Base-by-base conservation (phyloP, 2,329 filamentous ascomycete genomes). In the Lecanicillium sp. region DNA sequence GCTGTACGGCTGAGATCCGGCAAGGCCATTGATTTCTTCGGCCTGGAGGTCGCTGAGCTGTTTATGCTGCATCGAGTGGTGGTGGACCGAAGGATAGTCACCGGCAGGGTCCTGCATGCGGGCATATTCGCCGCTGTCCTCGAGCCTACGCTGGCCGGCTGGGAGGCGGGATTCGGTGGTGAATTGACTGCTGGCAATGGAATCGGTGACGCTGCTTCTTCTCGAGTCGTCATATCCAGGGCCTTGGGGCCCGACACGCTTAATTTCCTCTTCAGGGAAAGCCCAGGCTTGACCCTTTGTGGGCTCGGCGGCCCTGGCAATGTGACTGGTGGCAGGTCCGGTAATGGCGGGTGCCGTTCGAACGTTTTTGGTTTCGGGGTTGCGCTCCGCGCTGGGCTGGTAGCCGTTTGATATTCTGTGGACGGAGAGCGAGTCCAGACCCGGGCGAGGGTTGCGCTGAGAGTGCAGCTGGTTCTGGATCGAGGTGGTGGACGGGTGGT, bases 241-340 rank as follows among this genome's bases (percentile, higher is more conserved):
- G 5, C 17, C 19, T 34, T 67, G 62, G 49, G 70, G 27, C 60
- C 65, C 42, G 54, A 70, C 54, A 39, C 71, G 62, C 42, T 74
- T 69, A 3, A 83, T 77, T 37, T 80, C 75, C 39, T 83, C 78
- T 53, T 87, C 84, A 2, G 85, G 84, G 49, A 89, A 89, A 48
- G 85, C 85, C 84, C 85, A 90, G 4, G 85, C 81, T 56, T 84
- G 84, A 55, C 85, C 85, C 58, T 87, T 87, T 10, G 83, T 89
- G 5, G 85, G 84, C 56, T 87, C 82, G 20, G 83, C 80, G 29
- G 85, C 85, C 49, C 68, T 80, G 53, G 76, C 82, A 64, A 72
- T 85, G 53, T 66, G 77, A 61, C 70, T 74, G 38, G 66, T 79
- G 47, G 69, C 81, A 46, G 68, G 83, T 48, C 84, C 83, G 18